phyloP scores from a whole-genome alignment of 495 filamentous ascomycete genomes.

The Penicillium bialowiezense region DNA sequence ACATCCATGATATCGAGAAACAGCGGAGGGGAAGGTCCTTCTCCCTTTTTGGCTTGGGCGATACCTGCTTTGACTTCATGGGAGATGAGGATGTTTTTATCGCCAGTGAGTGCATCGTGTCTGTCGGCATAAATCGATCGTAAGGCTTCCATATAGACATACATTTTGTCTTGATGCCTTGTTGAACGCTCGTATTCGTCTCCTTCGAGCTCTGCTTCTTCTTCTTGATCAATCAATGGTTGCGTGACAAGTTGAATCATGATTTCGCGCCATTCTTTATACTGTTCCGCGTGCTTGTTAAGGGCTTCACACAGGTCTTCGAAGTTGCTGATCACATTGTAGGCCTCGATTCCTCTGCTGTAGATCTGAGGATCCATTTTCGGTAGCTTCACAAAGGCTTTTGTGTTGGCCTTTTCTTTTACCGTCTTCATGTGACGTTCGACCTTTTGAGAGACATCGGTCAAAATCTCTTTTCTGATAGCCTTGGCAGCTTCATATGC shows the following conservation, averaged over 20 bases:
- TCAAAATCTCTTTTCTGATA: slow-evolving; percentile 72
- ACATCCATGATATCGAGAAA: slow-evolving; percentile 57
- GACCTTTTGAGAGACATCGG: slow-evolving; percentile 51
- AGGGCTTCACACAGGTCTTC: slow-evolving; percentile 53
- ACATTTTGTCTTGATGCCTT: slow-evolving; percentile 79
- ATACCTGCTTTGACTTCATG: slow-evolving; percentile 65
- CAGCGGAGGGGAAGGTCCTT: slow-evolving; percentile 71
- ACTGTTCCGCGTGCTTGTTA: slow-evolving; percentile 64
- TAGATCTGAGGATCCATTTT: slow-evolving; percentile 49
- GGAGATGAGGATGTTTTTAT: slow-evolving; percentile 73
- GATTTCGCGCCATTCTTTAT: slow-evolving; percentile 70
- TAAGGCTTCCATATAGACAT: slow-evolving; percentile 77
- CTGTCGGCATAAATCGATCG: slow-evolving; percentile 75
- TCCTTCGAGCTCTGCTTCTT: slow-evolving; percentile 67
- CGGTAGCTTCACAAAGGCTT: slow-evolving; percentile 63
- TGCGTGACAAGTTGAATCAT: slow-evolving; percentile 67
- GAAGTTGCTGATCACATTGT: slow-evolving; percentile 53
- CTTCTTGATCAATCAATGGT: slow-evolving; percentile 80
- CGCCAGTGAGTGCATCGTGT: slow-evolving; percentile 68
- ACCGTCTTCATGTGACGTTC: slow-evolving; percentile 40
- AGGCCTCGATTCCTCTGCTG: slow-evolving; percentile 60
- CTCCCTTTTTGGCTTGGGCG: slow-evolving; percentile 54
- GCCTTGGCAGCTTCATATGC: slow-evolving; percentile 73
- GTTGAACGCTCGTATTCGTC: slow-evolving; percentile 88
- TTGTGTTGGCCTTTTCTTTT: slow-evolving; percentile 39